phyloP scores from a whole-genome alignment of 371 early-diverging fungal species.

The Lichtheimia ramosa region DNA sequence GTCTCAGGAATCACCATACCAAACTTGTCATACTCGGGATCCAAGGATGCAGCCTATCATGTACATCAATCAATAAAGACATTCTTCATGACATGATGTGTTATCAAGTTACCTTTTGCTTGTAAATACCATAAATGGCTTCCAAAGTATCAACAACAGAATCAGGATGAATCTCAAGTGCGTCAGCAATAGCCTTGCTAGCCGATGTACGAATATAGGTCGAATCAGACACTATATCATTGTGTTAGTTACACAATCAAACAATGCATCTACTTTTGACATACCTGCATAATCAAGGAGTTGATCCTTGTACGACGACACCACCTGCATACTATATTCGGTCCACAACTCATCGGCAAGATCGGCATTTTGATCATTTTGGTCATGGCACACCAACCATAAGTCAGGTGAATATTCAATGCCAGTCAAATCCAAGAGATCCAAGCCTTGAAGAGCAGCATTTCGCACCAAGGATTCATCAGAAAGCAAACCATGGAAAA shows the following conservation, averaged over 20 bases:
- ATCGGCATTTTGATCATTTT: constrained; percentile 62
- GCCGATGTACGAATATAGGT: constrained; percentile 70
- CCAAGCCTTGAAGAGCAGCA: constrained; percentile 76
- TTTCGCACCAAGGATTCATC: constrained; percentile 78
- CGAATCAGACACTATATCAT: constrained; percentile 49
- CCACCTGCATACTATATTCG: constrained; percentile 69
- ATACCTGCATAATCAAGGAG: constrained; percentile 49
- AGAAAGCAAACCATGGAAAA: constrained; percentile 73
- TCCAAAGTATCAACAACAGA: constrained; percentile 47
- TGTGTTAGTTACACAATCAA: constrained; percentile 14
- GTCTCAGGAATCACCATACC: constrained; percentile 90
- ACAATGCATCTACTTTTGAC: constrained; percentile 9
- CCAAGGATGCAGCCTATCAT: constrained; percentile 67
- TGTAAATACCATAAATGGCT: constrained; percentile 56
- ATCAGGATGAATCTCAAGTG: constrained; percentile 55
- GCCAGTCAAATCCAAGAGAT: constrained; percentile 66
- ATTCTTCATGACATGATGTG: not conserved
- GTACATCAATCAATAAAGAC: not conserved
- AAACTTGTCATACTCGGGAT: constrained; percentile 88
- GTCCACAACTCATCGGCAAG: constrained; percentile 81
- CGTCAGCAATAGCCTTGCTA: constrained; percentile 70
- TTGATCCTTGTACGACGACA: constrained; percentile 51
- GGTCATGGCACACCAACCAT: constrained; percentile 68
- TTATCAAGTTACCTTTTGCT: constrained; percentile 32
- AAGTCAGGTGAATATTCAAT: constrained; percentile 61